phyloP scores from a whole-genome alignment of 805 yeast genomes.

The Saturnispora galanensis region DNA sequence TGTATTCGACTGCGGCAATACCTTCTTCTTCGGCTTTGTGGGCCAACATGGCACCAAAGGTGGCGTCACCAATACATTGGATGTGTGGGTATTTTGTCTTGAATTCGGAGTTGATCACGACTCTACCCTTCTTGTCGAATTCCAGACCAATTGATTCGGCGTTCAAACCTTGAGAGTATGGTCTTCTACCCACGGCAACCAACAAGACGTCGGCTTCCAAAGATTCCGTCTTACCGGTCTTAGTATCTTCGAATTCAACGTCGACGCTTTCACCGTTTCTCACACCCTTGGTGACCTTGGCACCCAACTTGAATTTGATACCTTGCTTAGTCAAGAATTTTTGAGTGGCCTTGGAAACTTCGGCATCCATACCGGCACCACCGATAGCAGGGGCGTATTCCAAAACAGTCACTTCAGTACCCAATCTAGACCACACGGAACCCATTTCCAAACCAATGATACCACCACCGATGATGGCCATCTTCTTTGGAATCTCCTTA shows the following conservation, averaged over 20 bases:
- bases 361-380: constrained; percentile 98
- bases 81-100: constrained; percentile 88
- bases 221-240: constrained; percentile 69
- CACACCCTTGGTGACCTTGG: constrained; percentile 81
- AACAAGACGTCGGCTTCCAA: constrained; percentile 86
- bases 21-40: constrained; percentile 99
- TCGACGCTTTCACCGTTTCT: constrained; percentile 84
- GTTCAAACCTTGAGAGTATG: constrained; percentile 82
- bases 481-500: constrained; percentile 82
- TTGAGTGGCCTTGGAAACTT: constrained; percentile 84
- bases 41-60: constrained; percentile 98
- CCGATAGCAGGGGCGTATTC: constrained; percentile 90
- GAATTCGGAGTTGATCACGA: constrained; percentile 89
- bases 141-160: constrained; percentile 87
- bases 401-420: constrained; percentile 87
- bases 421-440: constrained; percentile 91
- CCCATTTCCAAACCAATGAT: constrained; percentile 99
- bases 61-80: constrained; percentile 96
- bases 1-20: constrained; percentile 93
- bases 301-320: constrained; percentile 80
- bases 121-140: constrained; percentile 82
- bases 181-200: constrained; percentile 99
- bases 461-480: constrained; percentile 97
- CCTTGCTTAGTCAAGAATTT: constrained; percentile 93
- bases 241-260: constrained; percentile 81